Percentiles rank a stretch among this genome's conserved stretches.
phyloP scores from a whole-genome alignment of 352 stramenopile species.

The Pythium brassicae region DNA sequence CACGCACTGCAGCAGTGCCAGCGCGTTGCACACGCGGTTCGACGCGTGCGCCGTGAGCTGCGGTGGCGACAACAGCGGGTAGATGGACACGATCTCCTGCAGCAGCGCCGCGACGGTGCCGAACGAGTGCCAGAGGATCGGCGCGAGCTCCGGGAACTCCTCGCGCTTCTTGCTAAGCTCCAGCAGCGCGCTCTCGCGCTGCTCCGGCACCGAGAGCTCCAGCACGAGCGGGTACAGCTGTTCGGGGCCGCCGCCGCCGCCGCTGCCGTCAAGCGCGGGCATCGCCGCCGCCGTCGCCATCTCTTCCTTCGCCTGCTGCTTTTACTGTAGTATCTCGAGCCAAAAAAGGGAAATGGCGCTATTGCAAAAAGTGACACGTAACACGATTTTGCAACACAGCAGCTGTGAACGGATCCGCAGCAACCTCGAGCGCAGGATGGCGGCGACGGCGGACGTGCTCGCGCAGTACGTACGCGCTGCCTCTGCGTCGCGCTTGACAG shows the following conservation, averaged over 20 bases:
- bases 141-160: constrained; percentile 95
- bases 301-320: background rate
- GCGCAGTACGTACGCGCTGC: constrained; percentile 4
- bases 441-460: constrained; percentile 18
- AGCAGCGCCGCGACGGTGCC: constrained; percentile 96
- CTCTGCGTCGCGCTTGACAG: background rate
- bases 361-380: background rate
- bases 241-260: constrained; percentile 45
- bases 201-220: constrained; percentile 91
- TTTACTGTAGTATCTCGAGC: background rate
- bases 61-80: constrained; percentile 95
- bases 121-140: constrained; percentile 98
- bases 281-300: constrained; percentile 4
- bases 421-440: constrained; percentile 3
- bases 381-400: background rate
- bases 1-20: constrained; percentile 98
- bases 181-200: constrained; percentile 95
- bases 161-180: constrained; percentile 99
- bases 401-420: no score
- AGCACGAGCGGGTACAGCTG: constrained; percentile 90
- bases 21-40: constrained; percentile 98
- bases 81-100: constrained; percentile 99
- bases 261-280: constrained; percentile 3
- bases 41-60: constrained; percentile 96
- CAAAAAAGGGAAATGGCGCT: constrained; percentile 1